These are phyloP conservation scores for Oropetium thomaeum DNA, from an alignment of 176 grass and related monocot genomes.

Conservation along the genomic window DNA sequence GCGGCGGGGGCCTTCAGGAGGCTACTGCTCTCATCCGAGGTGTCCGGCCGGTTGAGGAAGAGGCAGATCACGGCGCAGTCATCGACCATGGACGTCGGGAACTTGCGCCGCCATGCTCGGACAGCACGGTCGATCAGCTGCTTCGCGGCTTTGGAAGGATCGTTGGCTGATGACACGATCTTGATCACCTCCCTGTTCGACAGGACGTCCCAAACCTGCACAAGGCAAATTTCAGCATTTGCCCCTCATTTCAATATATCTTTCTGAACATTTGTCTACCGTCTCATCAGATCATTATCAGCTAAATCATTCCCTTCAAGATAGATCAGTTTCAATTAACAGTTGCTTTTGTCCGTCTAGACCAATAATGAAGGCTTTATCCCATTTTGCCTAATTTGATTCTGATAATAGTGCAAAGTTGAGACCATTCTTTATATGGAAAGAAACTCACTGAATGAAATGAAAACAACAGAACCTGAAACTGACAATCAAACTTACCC, in stretches of 20 bases:
- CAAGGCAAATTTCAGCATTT: no score
- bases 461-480: constrained; percentile 2
- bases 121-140: constrained; percentile 58
- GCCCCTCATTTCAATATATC: background rate
- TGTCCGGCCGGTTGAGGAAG: constrained; percentile 38
- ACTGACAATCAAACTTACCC: constrained; percentile 45
- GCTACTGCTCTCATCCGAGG: background rate
- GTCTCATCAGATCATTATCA: background rate
- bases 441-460: background rate
- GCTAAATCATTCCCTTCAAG: background rate
- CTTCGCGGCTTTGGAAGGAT: constrained; percentile 55
- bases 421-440: background rate
- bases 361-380: background rate
- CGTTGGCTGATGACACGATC: constrained; percentile 48
- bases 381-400: background rate
- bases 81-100: constrained; percentile 72
- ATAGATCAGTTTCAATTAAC: constrained; percentile 21
- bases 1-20: no score
- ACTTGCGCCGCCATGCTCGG: constrained; percentile 60
- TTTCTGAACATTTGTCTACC: background rate
- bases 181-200: constrained; percentile 73
- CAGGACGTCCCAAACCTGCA: constrained; percentile 87
- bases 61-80: constrained; percentile 78
- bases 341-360: background rate
- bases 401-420: background rate